Conservation (phyloP, 352 stramenopile genomes). For the Nothophytophthora sp. region DNA sequence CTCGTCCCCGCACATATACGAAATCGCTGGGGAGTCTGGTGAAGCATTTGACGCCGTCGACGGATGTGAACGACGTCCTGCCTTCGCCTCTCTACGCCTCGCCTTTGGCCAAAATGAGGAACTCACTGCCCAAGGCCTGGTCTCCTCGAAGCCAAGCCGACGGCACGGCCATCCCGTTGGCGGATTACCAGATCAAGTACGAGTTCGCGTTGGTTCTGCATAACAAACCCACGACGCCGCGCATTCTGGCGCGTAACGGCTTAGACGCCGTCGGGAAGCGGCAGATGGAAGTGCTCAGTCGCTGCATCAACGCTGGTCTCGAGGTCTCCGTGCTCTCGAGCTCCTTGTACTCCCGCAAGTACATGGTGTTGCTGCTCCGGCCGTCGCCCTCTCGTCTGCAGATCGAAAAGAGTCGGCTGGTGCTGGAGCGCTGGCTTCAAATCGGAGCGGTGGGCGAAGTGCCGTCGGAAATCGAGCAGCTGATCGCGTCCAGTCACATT, state of each 20-base stretch:
- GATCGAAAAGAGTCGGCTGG: conserved; percentile 79
- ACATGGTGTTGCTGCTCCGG: conserved; percentile 71
- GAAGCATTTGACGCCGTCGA: conserved; percentile 69
- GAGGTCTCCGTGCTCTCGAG: conserved; percentile 82
- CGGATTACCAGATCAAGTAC: conserved; percentile 78
- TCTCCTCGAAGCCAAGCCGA: conserved; percentile 56
- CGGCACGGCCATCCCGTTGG: conserved; percentile 25
- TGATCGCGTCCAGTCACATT: conserved; percentile 80
- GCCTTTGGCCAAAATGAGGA: conserved; percentile 43
- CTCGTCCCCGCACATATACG: conserved; percentile 68
- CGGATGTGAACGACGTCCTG: conserved; percentile 20
- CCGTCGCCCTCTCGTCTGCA: conserved; percentile 64
- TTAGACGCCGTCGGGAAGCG: conserved; percentile 72
- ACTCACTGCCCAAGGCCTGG: conserved; percentile 65
- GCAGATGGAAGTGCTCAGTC: conserved; percentile 74
- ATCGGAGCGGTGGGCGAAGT: conserved; percentile 87
- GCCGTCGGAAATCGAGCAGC: conserved; percentile 83
- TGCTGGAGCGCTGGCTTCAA: conserved; percentile 84
- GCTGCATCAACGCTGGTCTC: conserved; percentile 73
- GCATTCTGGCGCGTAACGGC: conserved; percentile 73
- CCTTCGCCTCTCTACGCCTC: conserved; percentile 43
- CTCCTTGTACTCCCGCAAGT: conserved; percentile 82
- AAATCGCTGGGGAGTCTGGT: conserved; percentile 82
- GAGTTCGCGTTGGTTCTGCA: conserved; percentile 85
- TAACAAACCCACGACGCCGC: conserved; percentile 79